These are phyloP conservation scores for Plasmodiophora brassicae DNA, from an alignment of 208 protist species.

Conservation along the genomic window DNA sequence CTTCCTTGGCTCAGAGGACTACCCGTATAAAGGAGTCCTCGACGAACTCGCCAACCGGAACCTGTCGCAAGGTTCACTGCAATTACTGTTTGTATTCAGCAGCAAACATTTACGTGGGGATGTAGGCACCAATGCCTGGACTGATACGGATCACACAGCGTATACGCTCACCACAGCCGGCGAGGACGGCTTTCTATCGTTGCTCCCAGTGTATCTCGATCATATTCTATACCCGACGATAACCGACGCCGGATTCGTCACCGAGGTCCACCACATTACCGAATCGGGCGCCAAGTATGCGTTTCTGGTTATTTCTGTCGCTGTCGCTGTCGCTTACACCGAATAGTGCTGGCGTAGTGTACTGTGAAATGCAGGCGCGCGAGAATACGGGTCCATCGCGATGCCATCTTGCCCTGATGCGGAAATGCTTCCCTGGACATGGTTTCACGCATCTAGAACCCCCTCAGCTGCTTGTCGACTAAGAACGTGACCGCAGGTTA, in stretches of 20 bases:
- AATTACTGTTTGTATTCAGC: conserved; percentile 11
- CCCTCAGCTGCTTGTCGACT: not conserved
- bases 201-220: conserved; percentile 71
- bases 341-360: conserved; percentile 61
- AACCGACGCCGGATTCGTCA: conserved; percentile 55
- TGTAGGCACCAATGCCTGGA: conserved; percentile 64
- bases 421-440: conserved; percentile 8
- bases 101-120: not conserved
- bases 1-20: conserved; percentile 57
- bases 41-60: conserved; percentile 65
- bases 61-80: conserved; percentile 56
- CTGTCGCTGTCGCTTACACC: not conserved
- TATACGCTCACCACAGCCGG: conserved; percentile 56
- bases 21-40: conserved; percentile 68
- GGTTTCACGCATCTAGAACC: not conserved
- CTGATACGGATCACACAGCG: conserved; percentile 63
- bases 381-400: conserved; percentile 55
- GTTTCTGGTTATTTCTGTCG: not conserved
- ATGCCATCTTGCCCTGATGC: not conserved
- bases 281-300: conserved; percentile 53
- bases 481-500: conserved; percentile 44
- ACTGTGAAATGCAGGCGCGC: conserved; percentile 67
- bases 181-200: conserved; percentile 58
- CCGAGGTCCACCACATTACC: conserved; percentile 70
- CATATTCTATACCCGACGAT: conserved; percentile 67